Conservation (phyloP, 805 yeast species). For the Ogataea nitratoaversa region DNA sequence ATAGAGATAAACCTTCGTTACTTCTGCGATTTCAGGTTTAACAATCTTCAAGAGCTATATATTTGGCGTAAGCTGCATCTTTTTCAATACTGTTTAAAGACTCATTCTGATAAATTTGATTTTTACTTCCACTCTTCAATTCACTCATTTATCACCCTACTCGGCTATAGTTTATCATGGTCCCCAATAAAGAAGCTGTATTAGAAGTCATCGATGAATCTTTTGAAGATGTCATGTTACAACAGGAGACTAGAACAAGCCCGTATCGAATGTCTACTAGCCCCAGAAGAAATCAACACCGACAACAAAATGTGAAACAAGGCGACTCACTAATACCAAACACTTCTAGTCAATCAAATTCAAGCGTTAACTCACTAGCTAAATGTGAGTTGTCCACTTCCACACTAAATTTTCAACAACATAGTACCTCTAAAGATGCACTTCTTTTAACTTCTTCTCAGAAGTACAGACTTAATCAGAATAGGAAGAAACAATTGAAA, state of each 20-base stretch:
- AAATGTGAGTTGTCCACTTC: background rate
- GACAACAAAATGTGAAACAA: background rate
- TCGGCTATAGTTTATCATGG: too few relatives aligned
- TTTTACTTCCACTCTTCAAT: background rate
- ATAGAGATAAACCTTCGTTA: too few relatives aligned
- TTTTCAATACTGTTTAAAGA: too few relatives aligned
- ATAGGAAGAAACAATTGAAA: slow-evolving; percentile 11
- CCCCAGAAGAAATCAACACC: background rate
- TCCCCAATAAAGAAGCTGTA: slow-evolving; percentile 9
- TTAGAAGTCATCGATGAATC: slow-evolving; percentile 32
- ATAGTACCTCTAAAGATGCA: slow-evolving; percentile 1
- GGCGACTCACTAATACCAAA: slow-evolving; percentile 5
- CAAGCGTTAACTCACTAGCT: background rate
- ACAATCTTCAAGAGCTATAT: too few relatives aligned
- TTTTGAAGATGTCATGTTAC: slow-evolving; percentile 30
- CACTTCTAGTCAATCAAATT: background rate
- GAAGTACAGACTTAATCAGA: slow-evolving; percentile 21
- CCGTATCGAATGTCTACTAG: background rate
- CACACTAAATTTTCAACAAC: background rate
- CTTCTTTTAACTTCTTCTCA: slow-evolving; percentile 26
- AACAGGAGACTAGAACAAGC: background rate
- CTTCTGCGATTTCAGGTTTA: too few relatives aligned
- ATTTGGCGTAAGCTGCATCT: too few relatives aligned
- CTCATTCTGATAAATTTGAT: too few relatives aligned
- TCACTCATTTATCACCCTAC: too few relatives aligned